These are phyloP conservation scores for Coleophoma crateriformis DNA, from an alignment of 2,329 filamentous ascomycete species.

Conservation along the genomic window DNA sequence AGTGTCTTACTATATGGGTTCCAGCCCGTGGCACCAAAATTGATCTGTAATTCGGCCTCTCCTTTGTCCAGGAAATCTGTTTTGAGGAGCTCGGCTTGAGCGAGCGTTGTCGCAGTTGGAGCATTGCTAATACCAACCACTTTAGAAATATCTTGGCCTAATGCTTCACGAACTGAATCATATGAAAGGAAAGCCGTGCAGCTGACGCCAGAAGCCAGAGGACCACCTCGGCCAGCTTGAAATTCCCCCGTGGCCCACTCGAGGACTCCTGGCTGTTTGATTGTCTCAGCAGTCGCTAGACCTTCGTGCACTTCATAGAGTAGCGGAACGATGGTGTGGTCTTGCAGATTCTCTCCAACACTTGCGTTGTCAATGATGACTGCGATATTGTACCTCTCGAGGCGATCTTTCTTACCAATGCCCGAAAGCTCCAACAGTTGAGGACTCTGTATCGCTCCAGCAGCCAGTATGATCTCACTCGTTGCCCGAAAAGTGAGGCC, in stretches of 20 bases:
- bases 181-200: too few species aligned
- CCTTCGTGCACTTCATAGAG: conserved; percentile 16
- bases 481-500: conserved; percentile 3
- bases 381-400: conserved; percentile 36
- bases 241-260: conserved; percentile 11
- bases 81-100: conserved; percentile 29
- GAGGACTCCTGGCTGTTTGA: conserved; percentile 28
- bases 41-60: conserved; percentile 6
- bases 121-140: too few species aligned
- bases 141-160: conserved; percentile 12
- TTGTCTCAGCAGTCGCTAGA: conserved; percentile 16
- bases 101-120: conserved; percentile 15
- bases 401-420: conserved; percentile 37
- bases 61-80: conserved; percentile 31
- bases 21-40: conserved; percentile 33
- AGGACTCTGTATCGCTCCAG: conserved; percentile 45
- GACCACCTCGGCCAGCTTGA: conserved; percentile 32
- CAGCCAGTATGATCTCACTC: conserved; percentile 42
- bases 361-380: conserved; percentile 38
- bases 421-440: conserved; percentile 47
- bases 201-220: conserved; percentile 32
- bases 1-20: conserved; percentile 15
- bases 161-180: conserved; percentile 19
- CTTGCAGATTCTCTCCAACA: conserved; percentile 46
- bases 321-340: conserved; percentile 27